A percentile compares a stretch with the other conserved stretches of the same genome.
phyloP scores from a whole-genome alignment of 495 filamentous ascomycete genomes.

The Lepraria neglecta region DNA sequence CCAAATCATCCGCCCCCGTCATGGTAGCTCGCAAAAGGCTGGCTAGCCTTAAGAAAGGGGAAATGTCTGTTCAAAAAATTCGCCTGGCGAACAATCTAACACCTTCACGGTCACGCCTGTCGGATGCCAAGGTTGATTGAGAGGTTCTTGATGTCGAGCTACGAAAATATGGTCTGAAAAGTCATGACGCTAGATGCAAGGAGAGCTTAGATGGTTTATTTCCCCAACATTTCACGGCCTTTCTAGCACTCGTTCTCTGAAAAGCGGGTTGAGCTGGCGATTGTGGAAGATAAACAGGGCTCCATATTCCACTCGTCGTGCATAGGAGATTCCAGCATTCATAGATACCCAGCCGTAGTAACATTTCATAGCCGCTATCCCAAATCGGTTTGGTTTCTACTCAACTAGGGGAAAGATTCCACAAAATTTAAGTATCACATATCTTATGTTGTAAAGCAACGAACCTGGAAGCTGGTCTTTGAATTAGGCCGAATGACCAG shows the following conservation, averaged over 20 bases:
- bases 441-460: too few relatives aligned
- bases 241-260: neutral
- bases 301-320: neutral
- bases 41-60: conserved; percentile 55
- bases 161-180: neutral
- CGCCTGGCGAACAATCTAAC: conserved; percentile 67
- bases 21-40: conserved; percentile 84
- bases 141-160: neutral
- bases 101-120: conserved; percentile 27
- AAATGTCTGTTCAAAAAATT: conserved; percentile 54
- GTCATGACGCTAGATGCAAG: neutral
- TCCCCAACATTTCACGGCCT: neutral
- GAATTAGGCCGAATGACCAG: too few relatives aligned
- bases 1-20: conserved; percentile 91
- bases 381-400: neutral
- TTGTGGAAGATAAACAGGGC: neutral
- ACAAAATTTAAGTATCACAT: too few relatives aligned
- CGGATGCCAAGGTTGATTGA: conserved; percentile 18
- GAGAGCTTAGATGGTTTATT: neutral
- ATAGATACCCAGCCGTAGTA: neutral
- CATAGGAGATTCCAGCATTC: neutral
- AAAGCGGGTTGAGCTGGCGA: neutral
- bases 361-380: neutral
- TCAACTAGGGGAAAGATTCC: too few relatives aligned
- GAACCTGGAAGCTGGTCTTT: too few relatives aligned